These are phyloP conservation scores for Xylogone sp. DNA, from an alignment of 2,329 filamentous ascomycete genomes.

Conservation along the genomic window DNA sequence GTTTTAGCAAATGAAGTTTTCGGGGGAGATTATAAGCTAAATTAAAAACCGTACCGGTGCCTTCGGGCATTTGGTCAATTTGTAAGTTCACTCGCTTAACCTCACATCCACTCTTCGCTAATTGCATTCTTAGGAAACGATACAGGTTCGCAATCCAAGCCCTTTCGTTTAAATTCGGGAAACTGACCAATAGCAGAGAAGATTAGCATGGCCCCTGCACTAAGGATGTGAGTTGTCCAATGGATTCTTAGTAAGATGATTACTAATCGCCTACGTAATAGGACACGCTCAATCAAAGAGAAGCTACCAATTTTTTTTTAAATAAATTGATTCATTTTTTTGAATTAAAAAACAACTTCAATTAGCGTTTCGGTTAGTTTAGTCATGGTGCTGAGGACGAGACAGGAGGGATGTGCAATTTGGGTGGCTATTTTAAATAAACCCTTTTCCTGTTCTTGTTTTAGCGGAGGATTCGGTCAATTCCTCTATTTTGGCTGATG, in stretches of 20 bases:
- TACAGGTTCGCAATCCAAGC: neutral
- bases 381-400: too few relatives aligned
- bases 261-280: neutral
- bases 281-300: neutral
- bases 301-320: neutral
- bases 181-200: constrained; percentile 51
- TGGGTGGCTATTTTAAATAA: too few relatives aligned
- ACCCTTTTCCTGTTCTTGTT: too few relatives aligned
- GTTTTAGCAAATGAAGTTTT: too few relatives aligned
- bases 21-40: too few relatives aligned
- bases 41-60: too few relatives aligned
- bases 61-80: constrained; percentile 1
- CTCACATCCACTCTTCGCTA: neutral
- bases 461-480: too few relatives aligned
- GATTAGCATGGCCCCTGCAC: constrained; percentile 81
- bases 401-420: too few relatives aligned
- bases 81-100: neutral
- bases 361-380: too few relatives aligned
- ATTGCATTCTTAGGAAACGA: neutral
- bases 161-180: neutral
- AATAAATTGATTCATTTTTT: too few relatives aligned
- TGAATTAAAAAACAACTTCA: too few relatives aligned
- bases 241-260: neutral
- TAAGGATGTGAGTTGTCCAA: constrained; percentile 61
- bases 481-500: too few relatives aligned